Conservation (phyloP, 2,329 filamentous ascomycete species). For the Venturia aucupariae region DNA sequence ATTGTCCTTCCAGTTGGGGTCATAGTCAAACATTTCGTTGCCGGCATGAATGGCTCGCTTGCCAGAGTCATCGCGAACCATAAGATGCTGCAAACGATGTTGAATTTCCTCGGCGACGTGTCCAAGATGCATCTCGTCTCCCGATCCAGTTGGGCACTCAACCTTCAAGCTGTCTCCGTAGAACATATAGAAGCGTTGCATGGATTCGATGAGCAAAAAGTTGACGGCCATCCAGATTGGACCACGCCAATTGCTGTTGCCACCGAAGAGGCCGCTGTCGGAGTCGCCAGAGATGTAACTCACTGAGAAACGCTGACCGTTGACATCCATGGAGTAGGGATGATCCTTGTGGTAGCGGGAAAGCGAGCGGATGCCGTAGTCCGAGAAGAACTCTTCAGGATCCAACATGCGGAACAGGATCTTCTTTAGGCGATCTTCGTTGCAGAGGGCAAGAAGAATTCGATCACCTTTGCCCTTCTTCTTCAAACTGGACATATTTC, state of each 20-base stretch:
- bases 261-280: conserved; percentile 87
- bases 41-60: conserved; percentile 81
- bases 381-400: conserved; percentile 84
- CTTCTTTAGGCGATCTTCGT: conserved; percentile 81
- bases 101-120: conserved; percentile 93
- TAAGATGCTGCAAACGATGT: conserved; percentile 86
- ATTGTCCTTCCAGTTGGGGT: conserved; percentile 86
- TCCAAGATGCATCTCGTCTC: conserved; percentile 90
- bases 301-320: conserved; percentile 80
- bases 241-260: conserved; percentile 94
- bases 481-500: conserved; percentile 89
- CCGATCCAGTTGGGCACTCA: conserved; percentile 88
- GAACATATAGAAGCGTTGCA: conserved; percentile 95
- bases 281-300: conserved; percentile 92
- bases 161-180: conserved; percentile 83
- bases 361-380: conserved; percentile 82
- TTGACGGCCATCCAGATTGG: conserved; percentile 96
- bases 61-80: conserved; percentile 74
- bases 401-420: conserved; percentile 89
- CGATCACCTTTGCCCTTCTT: conserved; percentile 85
- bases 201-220: conserved; percentile 84
- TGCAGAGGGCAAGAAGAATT: conserved; percentile 80
- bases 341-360: conserved; percentile 86
- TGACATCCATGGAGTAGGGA: conserved; percentile 91
- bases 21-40: conserved; percentile 78